phyloP scores from a whole-genome alignment of 306 rosid genomes.

The Ormosia emarginata region DNA sequence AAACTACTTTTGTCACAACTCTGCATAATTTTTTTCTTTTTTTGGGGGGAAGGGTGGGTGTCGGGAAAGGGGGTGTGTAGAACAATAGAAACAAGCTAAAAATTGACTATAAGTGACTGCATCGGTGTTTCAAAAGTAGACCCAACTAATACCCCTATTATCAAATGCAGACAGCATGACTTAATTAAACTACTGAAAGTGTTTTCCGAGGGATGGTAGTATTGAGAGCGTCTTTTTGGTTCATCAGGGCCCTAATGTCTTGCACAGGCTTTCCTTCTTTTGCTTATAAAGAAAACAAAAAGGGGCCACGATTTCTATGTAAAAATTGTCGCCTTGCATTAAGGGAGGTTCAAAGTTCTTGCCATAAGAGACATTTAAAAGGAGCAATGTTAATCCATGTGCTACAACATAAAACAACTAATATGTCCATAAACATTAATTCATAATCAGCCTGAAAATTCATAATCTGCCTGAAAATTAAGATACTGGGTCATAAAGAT shows the following conservation, averaged over 20 bases:
- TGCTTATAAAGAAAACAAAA: background rate
- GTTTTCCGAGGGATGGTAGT: background rate
- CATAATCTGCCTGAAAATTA: background rate
- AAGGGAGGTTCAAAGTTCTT: background rate
- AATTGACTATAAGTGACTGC: background rate
- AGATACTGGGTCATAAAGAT: constrained; percentile 12
- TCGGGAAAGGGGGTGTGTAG: too few relatives aligned
- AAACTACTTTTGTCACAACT: background rate
- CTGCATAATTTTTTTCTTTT: too few relatives aligned
- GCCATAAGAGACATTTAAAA: background rate
- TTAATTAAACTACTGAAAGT: too few relatives aligned
- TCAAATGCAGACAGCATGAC: background rate
- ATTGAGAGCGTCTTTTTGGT: background rate
- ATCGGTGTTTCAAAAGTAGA: background rate
- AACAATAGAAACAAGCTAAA: too few relatives aligned
- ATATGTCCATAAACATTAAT: background rate
- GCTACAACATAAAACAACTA: background rate
- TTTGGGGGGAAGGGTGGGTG: too few relatives aligned
- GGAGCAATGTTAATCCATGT: background rate
- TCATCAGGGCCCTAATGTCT: background rate
- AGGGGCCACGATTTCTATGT: too few relatives aligned
- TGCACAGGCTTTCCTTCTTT: background rate
- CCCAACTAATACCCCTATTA: too few relatives aligned
- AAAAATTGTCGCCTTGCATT: background rate
- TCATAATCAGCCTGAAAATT: too few relatives aligned